Conservation (phyloP, 108 stramenopile genomes). For the Poteriospumella lacustris region DNA sequence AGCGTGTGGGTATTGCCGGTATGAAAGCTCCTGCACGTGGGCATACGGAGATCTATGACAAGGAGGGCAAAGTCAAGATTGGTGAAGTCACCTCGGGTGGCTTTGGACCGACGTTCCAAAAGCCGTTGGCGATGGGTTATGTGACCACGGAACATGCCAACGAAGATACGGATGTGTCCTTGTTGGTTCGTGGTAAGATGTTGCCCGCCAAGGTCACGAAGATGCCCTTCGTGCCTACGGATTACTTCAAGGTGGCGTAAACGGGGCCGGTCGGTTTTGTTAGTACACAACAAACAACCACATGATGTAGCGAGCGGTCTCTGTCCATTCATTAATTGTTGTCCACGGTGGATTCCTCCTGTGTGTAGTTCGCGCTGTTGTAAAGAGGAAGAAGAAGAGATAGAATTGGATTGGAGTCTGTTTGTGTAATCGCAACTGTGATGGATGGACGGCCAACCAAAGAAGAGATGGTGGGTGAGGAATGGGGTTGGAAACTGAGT, state of each 20-base stretch:
- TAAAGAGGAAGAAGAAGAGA: too few relatives aligned
- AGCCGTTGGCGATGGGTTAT: slow-evolving; percentile 98
- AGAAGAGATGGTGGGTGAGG: too few relatives aligned
- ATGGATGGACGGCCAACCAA: too few relatives aligned
- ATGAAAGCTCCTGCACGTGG: slow-evolving; percentile 92
- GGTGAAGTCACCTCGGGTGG: slow-evolving; percentile 86
- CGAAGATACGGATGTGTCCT: slow-evolving; percentile 70
- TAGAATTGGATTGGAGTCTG: too few relatives aligned
- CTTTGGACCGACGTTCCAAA: slow-evolving; percentile 78
- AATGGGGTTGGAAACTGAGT: too few relatives aligned
- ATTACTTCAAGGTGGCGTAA: slow-evolving; percentile 71
- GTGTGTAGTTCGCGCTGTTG: too few relatives aligned
- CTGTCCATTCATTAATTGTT: too few relatives aligned
- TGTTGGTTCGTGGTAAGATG: slow-evolving; percentile 87
- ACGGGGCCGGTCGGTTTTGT: too few relatives aligned
- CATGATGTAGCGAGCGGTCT: too few relatives aligned
- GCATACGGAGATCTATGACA: slow-evolving; percentile 83
- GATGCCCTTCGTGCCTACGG: slow-evolving; percentile 92
- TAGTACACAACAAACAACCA: too few relatives aligned
- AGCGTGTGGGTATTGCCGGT: slow-evolving; percentile 90
- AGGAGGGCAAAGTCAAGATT: slow-evolving; percentile 69
- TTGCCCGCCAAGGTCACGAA: slow-evolving; percentile 73
- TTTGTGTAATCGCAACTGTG: too few relatives aligned
- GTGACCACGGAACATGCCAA: slow-evolving; percentile 70
- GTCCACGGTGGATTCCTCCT: too few relatives aligned